Percentiles rank a stretch among this genome's conserved stretches.
Evolutionary conservation across 495 filamentous ascomycete species (phyloP).

Genomic region (Pseudomonodictys pantanalensis): DNA sequence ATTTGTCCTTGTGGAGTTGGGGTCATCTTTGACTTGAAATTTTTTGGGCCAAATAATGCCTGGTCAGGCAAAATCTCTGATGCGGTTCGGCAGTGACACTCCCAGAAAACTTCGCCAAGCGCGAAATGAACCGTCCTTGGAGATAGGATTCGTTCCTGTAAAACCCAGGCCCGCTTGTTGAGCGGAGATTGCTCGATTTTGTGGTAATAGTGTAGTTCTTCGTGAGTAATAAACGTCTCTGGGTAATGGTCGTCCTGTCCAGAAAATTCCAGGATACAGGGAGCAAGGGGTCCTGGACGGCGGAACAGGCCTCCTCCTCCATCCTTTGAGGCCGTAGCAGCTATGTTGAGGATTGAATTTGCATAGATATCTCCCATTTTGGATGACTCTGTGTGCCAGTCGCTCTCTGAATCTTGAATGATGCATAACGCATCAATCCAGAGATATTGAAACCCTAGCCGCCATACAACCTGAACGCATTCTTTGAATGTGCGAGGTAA

Average conservation of each 20-base stretch:
- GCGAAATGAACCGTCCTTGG: neutral
- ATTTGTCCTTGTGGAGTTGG: neutral
- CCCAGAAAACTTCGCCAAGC: neutral
- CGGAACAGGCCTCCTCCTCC: neutral
- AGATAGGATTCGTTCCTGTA: neutral
- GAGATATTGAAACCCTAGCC: neutral
- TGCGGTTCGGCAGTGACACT: neutral
- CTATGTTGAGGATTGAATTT: neutral
- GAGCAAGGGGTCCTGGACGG: neutral
- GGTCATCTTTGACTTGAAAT: neutral
- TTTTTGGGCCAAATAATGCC: neutral
- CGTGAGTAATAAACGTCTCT: neutral
- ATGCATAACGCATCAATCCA: slow-evolving; percentile 7
- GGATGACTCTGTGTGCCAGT: neutral
- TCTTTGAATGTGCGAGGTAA: neutral
- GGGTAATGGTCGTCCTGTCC: neutral
- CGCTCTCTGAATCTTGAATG: neutral
- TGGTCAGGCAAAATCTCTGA: neutral
- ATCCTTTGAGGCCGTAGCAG: neutral
- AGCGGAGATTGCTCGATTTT: neutral
- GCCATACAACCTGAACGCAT: neutral
- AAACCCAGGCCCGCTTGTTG: neutral
- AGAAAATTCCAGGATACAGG: neutral
- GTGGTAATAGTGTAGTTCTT: neutral
- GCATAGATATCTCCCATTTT: slow-evolving; percentile 8